Conservation (phyloP, 768 basidiomycete species). For the Hypholoma sublateritium region DNA sequence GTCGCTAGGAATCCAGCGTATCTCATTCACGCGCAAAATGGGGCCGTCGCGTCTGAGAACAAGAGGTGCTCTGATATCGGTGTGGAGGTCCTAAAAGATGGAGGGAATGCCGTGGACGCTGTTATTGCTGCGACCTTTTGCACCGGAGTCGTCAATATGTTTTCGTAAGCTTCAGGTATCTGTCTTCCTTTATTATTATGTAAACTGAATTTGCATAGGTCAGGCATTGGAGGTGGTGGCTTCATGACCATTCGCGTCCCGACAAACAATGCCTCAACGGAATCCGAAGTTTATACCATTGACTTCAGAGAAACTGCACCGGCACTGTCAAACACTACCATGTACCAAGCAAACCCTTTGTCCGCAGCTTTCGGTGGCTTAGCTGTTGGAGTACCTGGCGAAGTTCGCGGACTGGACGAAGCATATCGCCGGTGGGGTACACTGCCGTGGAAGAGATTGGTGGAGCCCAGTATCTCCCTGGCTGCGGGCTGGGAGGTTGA, state of each 20-base stretch:
- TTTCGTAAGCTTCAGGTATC: constrained; percentile 56
- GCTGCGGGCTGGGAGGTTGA: constrained; percentile 83
- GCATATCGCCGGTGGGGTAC: constrained; percentile 83
- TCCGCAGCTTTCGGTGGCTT: constrained; percentile 74
- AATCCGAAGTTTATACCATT: constrained; percentile 67
- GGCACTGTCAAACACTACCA: constrained; percentile 64
- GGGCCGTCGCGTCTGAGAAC: constrained; percentile 91
- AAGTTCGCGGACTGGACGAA: constrained; percentile 83
- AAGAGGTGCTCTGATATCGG: constrained; percentile 84
- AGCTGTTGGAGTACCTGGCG: constrained; percentile 88
- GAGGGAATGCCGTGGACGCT: constrained; percentile 92
- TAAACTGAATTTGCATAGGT: constrained; percentile 38
- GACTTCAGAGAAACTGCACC: constrained; percentile 93
- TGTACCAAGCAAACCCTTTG: constrained; percentile 63
- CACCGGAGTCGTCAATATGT: constrained; percentile 84
- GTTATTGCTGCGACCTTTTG: constrained; percentile 81
- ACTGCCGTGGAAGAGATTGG: constrained; percentile 74
- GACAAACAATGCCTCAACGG: constrained; percentile 35
- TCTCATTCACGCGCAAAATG: constrained; percentile 59
- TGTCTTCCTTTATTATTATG: background rate
- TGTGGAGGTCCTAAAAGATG: constrained; percentile 69
- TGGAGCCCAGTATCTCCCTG: constrained; percentile 72
- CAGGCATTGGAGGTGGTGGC: constrained; percentile 86
- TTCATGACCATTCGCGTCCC: constrained; percentile 85
- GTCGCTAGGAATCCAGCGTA: constrained; percentile 40